Evolutionary conservation across 306 rosid genomes (phyloP), one percentile per base, ranked within the genome.

Genomic region (Betula pendula): DNA sequence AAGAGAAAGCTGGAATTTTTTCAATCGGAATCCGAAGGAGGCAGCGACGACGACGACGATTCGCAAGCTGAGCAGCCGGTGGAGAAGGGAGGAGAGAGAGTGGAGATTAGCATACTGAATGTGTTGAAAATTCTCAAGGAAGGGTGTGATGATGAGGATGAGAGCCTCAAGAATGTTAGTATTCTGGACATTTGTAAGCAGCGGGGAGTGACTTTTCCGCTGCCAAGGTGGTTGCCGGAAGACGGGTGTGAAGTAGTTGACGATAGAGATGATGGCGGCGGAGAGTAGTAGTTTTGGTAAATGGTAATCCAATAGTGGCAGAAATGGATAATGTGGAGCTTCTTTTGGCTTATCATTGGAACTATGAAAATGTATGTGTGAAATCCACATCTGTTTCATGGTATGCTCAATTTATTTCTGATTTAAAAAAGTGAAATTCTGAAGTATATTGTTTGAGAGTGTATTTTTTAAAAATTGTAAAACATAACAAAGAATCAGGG

Each of bases 121-220:
- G 83, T 80, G 12, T 47, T 87, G 80, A 87, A 49, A 49, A 10
- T 68, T 29, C 53, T 85, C 0, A 3, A 44, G 4, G 72, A 69
- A 5, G 42, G 62, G 0, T 5, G 10, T 38, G 19, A 13, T 1
- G 52, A 50, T 2, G 80, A 10, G 1, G 52, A 55, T 7, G 83
- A 79, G 19, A 43, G 2, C 55, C 14, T 69, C 19, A 74, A 40
- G 2, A 31, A 52, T 10, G 7, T 55, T 27, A 62, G 81, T n/a
- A 3, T 79, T 19, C 17, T 79, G 47, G 79, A 87, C 29, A 79
- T 77, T 43, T 62, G 53, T 8, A 75, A 1, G 77, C 45, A 11
- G 4, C 33, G 67, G 1, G 91, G 93, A 44, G 1, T 87, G 60
- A 78, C 29, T 43, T 88, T 88, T 71, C 87, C 89, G 24, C 73